phyloP scores from a whole-genome alignment of 257 asterid species.

The Agastache rugosa region DNA sequence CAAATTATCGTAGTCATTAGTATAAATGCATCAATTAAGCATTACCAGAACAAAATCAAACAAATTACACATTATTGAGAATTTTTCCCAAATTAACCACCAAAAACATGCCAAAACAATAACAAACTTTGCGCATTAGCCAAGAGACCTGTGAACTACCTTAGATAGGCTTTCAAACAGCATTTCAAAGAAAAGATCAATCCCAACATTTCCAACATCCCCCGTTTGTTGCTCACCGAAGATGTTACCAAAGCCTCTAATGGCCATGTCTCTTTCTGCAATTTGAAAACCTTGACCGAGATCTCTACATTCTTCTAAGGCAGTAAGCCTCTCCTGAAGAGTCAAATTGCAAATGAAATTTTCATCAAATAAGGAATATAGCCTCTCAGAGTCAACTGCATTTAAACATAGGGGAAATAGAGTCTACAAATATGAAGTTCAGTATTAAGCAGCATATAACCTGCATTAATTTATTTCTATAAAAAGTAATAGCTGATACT shows the following conservation, averaged over 20 bases:
- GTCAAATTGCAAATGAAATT: conserved; percentile 42
- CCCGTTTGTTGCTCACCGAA: conserved; percentile 99
- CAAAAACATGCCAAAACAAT: conserved; percentile 28
- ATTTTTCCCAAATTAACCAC: neutral
- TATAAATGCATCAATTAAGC: conserved; percentile 11
- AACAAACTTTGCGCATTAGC: conserved; percentile 4
- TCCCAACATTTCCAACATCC: conserved; percentile 98
- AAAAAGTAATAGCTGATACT: conserved; percentile 30
- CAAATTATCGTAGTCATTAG: conserved; percentile 6
- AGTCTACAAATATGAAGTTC: conserved; percentile 16
- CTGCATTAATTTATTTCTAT: conserved; percentile 1
- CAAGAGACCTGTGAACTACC: conserved; percentile 50
- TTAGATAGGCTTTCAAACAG: conserved; percentile 96
- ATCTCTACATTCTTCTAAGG: conserved; percentile 91
- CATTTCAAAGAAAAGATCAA: conserved; percentile 99
- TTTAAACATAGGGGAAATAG: conserved; percentile 18
- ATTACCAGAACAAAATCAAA: neutral
- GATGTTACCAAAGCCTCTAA: conserved; percentile 97
- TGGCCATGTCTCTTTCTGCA: conserved; percentile 99
- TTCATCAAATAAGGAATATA: conserved; percentile 25
- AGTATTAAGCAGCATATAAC: conserved; percentile 13
- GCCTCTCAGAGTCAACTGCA: conserved; percentile 22
- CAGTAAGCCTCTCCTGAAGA: conserved; percentile 87
- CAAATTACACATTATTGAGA: neutral
- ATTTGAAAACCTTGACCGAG: conserved; percentile 98